A percentile compares a stretch with the other conserved stretches of the same genome.
Evolutionary conservation across 805 yeast species (phyloP).

Genomic region (Hanseniaspora meyeri): DNA sequence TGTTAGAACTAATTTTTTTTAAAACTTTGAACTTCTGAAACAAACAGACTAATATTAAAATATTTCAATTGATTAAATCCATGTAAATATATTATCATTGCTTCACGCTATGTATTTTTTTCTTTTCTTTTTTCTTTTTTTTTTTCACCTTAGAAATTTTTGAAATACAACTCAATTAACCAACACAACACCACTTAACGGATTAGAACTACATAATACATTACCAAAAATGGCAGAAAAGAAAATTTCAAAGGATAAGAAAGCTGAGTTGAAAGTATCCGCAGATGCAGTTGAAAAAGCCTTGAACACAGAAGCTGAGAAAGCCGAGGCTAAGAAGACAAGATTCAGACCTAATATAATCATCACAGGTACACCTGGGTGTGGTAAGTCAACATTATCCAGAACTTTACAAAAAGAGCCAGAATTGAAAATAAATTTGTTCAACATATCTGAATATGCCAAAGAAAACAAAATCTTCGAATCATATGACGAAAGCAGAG

Average conservation of each 20-base stretch:
- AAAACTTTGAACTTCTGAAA: too few species aligned
- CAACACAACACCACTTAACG: too few species aligned
- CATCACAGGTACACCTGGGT: constrained; percentile 86
- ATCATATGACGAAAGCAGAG: constrained; percentile 75
- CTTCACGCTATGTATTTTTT: too few species aligned
- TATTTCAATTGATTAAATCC: too few species aligned
- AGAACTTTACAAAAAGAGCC: constrained; percentile 37
- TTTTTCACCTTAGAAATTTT: not conserved
- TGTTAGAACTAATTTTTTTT: too few species aligned
- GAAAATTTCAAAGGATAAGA: not conserved
- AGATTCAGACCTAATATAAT: constrained; percentile 56
- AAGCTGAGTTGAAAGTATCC: not conserved
- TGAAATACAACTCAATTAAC: not conserved
- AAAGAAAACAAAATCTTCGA: constrained; percentile 63
- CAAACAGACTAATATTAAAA: too few species aligned
- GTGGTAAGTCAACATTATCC: constrained; percentile 29
- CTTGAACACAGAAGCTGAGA: not conserved
- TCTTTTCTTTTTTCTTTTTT: not conserved
- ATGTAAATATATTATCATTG: too few species aligned
- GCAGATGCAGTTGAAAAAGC: not conserved
- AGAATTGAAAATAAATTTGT: constrained; percentile 44
- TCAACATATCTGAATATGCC: constrained; percentile 72
- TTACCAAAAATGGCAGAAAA: not conserved
- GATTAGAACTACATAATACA: too few species aligned
- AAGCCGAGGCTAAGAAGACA: constrained; percentile 3